Base-by-base conservation (phyloP, 1,284 basidiomycete species). In the Cystobasidium sp. region DNA sequence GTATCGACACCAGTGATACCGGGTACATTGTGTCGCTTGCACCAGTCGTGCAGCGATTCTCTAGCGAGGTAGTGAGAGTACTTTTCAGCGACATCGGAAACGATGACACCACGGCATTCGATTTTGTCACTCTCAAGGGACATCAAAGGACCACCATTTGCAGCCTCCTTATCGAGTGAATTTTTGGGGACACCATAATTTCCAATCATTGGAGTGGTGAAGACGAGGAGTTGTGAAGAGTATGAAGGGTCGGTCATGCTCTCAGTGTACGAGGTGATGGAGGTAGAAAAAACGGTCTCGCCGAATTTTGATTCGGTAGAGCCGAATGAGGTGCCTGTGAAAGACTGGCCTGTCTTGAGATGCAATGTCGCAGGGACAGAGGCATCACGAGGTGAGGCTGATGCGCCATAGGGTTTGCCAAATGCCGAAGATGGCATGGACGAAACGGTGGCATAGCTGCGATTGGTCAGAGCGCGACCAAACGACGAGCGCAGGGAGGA, bases 191-290 rank as follows among this genome's bases (percentile, higher is more conserved):
- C 94, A 77, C 97, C 96, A 81, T 99, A 99, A 84, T 99, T 99
- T 64, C 97, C 97, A 78, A 99, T 97, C 83, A 99, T 88, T 31
- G 97, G 96, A 5, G 95, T 92, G 39, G 96, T 99, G 85, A 99
- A 99, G 75, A 98, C 94, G 76, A 99, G 88, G 79, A 99, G 94
- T 84, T 99, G 97, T 68, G 94, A 92, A 47, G 93, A 92, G 84
- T 99, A 99, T 9, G 97, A 99, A 6, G 96, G 96, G 82, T 99
- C 96, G 59, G 96, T 99, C 93, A 99, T 97, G 16, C 94, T 97
- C 84, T 99, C 97, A 70, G 95, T 98, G 84, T 99, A 99, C 69
- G 94, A 97, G 7, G 97, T 99, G 83, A 99, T 99, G 68, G 93
- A 95, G 46, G 96, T 99, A 31, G 94, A 96, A 84, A 99, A 99